Conservation (phyloP, 108 stramenopile genomes). For the Nannochloropsis oceanica region DNA sequence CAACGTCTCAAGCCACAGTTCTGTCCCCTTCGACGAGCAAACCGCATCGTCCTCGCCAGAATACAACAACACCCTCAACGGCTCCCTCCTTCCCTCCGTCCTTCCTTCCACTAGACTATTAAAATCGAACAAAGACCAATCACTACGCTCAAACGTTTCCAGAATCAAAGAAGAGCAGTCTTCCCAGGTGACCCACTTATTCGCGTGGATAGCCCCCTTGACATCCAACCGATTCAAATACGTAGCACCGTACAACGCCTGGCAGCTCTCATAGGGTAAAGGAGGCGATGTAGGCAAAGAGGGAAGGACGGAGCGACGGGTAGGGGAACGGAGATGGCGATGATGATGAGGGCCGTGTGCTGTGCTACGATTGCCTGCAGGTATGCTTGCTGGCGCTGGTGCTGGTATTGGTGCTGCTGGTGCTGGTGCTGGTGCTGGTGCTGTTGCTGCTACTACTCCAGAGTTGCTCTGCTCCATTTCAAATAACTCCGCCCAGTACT, state of each 20-base stretch:
- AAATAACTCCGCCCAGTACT: background rate
- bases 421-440: background rate
- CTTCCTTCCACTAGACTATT: background rate
- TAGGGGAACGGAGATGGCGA: background rate
- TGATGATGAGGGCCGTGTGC: background rate
- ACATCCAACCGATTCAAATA: constrained; percentile 52
- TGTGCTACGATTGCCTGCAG: too few species aligned
- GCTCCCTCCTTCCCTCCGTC: background rate
- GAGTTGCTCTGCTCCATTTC: background rate
- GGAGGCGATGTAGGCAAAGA: background rate
- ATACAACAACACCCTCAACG: background rate
- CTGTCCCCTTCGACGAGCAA: background rate
- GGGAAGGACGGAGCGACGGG: background rate
- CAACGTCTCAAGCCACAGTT: background rate
- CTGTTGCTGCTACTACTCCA: background rate
- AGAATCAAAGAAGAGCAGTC: background rate
- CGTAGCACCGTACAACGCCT: background rate
- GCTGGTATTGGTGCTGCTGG: background rate
- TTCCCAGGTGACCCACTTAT: background rate
- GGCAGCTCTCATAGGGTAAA: background rate
- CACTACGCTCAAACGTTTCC: background rate
- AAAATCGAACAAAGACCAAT: background rate
- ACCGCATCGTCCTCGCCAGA: background rate
- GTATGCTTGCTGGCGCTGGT: background rate
- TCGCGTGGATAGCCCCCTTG: constrained; percentile 46